Evolutionary conservation across 345 rosid genomes (phyloP), one percentile per base, ranked within the genome.

Genomic region (Microthlaspi erraticum): DNA sequence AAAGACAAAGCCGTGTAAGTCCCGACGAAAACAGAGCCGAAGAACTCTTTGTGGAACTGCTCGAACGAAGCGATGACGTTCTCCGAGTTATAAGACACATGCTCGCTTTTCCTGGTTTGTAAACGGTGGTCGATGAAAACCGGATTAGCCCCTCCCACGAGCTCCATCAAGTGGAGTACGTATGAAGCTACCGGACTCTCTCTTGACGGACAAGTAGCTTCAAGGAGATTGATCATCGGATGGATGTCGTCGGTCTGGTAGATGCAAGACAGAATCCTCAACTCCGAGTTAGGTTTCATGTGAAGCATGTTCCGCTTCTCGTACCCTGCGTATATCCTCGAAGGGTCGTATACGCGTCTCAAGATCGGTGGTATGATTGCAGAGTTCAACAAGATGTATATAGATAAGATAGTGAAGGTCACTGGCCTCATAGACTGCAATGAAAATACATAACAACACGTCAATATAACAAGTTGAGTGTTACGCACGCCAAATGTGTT

Each of bases 311-410:
- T 82, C 66, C 86, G 74, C 56, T 62, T 73, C 67, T 79, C 64
- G 68, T 86, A 90, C 32, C 83, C 80, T 39, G 80, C 81, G 16
- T 80, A 82, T 57, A 76, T 81, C 38, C 80, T 81, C 7, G 87
- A 66, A 29, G 83, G 82, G 44, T 83, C 81, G 12, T 80, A 72
- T 17, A 86, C 66, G 12, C 3, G n/a, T 55, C 43, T 64, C 45
- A 77, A 51, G 53, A 64, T 46, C 4, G 74, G 64, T 31, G 79
- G 79, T 55, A 69, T 63, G 59, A 69, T 44, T 45, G 74, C 75
- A 18, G 79, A 69, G 71, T 64, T 69, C 4, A 71, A 7, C 46
- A 77, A 51, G 32, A 77, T 71, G 73, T 60, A 60, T 7, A 68
- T 34, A 50, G 78, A 67, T 12, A 67, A 34, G 54, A 60, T 29